Evolutionary conservation across 225 moss, liverwort and hornwort species (phyloP), one percentile per base, ranked within the genome.

Genomic region (Marchantia paleacea): DNA sequence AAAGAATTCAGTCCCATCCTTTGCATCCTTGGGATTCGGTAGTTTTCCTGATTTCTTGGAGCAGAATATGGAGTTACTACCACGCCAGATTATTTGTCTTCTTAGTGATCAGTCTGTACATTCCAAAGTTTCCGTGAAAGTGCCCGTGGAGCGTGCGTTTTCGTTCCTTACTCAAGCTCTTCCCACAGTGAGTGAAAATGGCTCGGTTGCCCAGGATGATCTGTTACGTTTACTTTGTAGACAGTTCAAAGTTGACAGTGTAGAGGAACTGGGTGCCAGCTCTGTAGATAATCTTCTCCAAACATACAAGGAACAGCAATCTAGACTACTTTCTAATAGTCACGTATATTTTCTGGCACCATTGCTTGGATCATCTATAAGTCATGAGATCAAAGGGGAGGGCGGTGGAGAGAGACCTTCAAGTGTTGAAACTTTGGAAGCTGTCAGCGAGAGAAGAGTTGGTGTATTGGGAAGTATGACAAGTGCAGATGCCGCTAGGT

Each of bases 391-490:
- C 47, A 65, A 55, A 50, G 79, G 71, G 24, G 54, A 29, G 10
- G 72, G 49, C 16, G 19, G 10, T 14, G 69, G 20, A 72, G 72
- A 67, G 51, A 55, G 24, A 13, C 6, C 22, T 75, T 13, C 15
- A 49, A 51, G 52, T 47, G 13, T 47, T 51, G 79, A 62, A 66
- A 54, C 15, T 25, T 47, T 19, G 60, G 60, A 78, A 69, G 75
- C 9, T 1, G 7, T 48, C 53, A 63, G 26, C 31, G 78, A 68
- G 58, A 24, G 8, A 0, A 81, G 80, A 78, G 92, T 91, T 81
- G 96, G 96, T 88, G 85, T 85, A 14, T 77, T 94, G 72, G 96
- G 94, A 65, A 85, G 84, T 67, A 97, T 90, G 85, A 90, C 86
- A 19, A 84, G 74, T 75, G 80, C 84, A 49, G 93, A 91, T 82